These are phyloP conservation scores for Lomentospora prolificans DNA, from an alignment of 2,329 filamentous ascomycete species.

Conservation along the genomic window DNA sequence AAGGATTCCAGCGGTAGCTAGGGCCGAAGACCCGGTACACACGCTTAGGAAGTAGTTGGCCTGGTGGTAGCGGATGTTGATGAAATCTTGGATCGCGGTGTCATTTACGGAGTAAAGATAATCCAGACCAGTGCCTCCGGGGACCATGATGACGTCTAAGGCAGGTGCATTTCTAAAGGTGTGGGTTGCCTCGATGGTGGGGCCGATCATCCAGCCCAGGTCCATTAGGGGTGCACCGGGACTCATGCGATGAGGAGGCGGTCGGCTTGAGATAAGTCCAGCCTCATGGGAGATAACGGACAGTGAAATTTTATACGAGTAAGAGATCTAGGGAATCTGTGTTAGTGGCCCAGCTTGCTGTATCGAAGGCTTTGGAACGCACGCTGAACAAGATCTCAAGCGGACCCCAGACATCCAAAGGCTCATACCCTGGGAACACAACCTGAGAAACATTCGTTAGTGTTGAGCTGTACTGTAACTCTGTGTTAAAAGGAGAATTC, in stretches of 20 bases:
- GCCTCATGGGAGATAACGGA: background rate
- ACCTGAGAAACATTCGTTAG: no score
- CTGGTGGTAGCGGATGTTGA: slow-evolving; percentile 28
- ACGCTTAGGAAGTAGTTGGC: slow-evolving; percentile 47
- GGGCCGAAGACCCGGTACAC: slow-evolving; percentile 48
- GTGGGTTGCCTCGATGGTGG: slow-evolving; percentile 24
- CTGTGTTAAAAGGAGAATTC: no score
- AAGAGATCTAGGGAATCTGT: no score
- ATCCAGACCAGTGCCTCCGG: slow-evolving; percentile 25
- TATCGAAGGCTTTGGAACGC: background rate
- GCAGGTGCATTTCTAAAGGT: slow-evolving; percentile 23
- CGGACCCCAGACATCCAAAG: slow-evolving; percentile 2
- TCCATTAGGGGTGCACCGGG: background rate
- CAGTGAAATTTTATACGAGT: background rate
- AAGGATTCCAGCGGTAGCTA: slow-evolving; percentile 45
- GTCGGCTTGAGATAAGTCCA: background rate
- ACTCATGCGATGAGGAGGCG: background rate
- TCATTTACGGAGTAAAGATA: slow-evolving; percentile 7
- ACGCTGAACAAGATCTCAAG: background rate
- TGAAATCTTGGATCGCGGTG: slow-evolving; percentile 25
- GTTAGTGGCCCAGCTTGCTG: no score
- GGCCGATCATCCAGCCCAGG: slow-evolving; percentile 16
- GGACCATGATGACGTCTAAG: slow-evolving; percentile 26
- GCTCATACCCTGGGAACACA: background rate
- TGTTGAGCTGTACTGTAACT: no score